Evolutionary conservation across 2,329 filamentous ascomycete genomes (phyloP).

Genomic region (Microcyclospora pomicola): DNA sequence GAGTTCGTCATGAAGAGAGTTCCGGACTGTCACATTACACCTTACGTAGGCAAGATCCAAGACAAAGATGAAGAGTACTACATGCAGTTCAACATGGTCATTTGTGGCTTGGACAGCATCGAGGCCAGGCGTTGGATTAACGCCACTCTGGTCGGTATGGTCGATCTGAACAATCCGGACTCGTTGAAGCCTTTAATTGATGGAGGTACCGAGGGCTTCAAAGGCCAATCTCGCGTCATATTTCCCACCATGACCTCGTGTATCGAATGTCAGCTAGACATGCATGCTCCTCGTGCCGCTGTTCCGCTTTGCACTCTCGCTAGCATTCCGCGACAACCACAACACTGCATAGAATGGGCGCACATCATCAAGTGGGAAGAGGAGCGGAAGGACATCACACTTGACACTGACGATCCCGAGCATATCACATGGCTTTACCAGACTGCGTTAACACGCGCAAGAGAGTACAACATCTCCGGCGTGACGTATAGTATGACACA

Average conservation of each 20-base stretch:
- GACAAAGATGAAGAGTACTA: conserved; percentile 96
- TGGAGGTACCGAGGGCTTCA: conserved; percentile 96
- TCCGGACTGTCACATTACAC: conserved; percentile 80
- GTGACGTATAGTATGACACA: conserved; percentile 94
- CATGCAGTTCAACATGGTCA: conserved; percentile 85
- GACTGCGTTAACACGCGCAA: conserved; percentile 64
- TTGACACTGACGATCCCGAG: conserved; percentile 92
- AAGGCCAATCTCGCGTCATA: conserved; percentile 87
- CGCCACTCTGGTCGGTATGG: conserved; percentile 77
- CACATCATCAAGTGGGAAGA: conserved; percentile 94
- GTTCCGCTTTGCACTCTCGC: conserved; percentile 94
- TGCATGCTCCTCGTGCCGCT: conserved; percentile 94
- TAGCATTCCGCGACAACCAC: conserved; percentile 88
- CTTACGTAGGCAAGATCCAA: conserved; percentile 89
- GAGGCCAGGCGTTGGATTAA: conserved; percentile 99
- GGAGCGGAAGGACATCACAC: conserved; percentile 52
- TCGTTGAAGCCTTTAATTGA: conserved; percentile 88
- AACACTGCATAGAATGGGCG: conserved; percentile 98
- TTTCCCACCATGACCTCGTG: conserved; percentile 87
- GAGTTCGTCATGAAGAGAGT: conserved; percentile 82
- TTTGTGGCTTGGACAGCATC: conserved; percentile 92
- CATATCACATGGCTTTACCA: conserved; percentile 96
- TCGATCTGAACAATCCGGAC: conserved; percentile 70
- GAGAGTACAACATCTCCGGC: conserved; percentile 79
- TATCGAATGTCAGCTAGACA: conserved; percentile 95